Conservation (phyloP, 495 filamentous ascomycete genomes). For the Aspergillus saccharolyticus region DNA sequence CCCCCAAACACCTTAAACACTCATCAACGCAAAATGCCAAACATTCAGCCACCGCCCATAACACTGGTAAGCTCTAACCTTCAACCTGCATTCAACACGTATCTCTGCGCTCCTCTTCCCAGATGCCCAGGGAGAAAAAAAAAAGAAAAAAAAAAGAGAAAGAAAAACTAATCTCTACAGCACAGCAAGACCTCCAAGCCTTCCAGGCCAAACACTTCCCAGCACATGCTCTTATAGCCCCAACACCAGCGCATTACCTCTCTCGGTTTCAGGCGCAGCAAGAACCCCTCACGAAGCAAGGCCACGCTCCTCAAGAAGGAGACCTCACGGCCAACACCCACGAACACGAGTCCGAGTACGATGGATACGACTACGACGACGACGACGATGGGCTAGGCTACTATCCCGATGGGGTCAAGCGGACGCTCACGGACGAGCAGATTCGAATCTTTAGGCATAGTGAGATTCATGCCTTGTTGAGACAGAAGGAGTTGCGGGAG, state of each 20-base stretch:
- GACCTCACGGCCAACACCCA: no score
- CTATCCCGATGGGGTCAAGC: conserved; percentile 83
- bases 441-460: conserved; percentile 87
- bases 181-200: conserved; percentile 63
- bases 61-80: conserved; percentile 43
- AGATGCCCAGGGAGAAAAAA: no score
- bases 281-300: no score
- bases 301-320: no score
- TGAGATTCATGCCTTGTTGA: conserved; percentile 71
- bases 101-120: no score
- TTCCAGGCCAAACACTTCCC: conserved; percentile 68
- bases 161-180: conserved; percentile 14
- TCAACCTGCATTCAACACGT: no score
- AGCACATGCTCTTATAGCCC: conserved; percentile 9
- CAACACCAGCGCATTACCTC: neutral
- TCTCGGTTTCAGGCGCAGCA: no score
- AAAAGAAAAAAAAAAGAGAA: no score
- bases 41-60: conserved; percentile 39
- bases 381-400: conserved; percentile 77
- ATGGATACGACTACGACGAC: conserved; percentile 30
- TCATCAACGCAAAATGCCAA: conserved; percentile 12
- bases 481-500: conserved; percentile 39
- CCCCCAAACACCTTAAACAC: neutral
- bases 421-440: conserved; percentile 88
- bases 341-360: conserved; percentile 22